Conservation (phyloP, 345 rosid genomes). For the Moringa oleifera region DNA sequence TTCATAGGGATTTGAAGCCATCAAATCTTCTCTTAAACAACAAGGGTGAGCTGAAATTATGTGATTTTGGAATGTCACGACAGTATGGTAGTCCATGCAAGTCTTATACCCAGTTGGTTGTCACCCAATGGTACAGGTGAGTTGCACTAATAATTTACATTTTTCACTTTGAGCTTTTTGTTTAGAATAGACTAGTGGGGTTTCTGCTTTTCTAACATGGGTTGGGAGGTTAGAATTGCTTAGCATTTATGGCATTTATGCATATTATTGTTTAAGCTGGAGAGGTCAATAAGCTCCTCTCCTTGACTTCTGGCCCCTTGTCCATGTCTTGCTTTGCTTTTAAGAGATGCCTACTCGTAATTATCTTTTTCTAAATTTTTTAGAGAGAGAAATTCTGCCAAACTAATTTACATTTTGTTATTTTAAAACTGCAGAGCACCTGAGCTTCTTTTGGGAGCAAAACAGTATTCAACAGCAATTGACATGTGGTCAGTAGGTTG, state of each 20-base stretch:
- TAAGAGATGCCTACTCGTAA: too few species aligned
- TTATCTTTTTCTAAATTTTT: neutral
- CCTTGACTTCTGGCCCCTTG: too few species aligned
- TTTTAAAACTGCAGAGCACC: constrained; percentile 59
- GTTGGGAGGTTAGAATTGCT: too few species aligned
- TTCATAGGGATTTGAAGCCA: constrained; percentile 88
- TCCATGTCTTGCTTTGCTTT: neutral
- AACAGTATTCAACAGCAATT: constrained; percentile 72
- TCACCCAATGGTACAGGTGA: constrained; percentile 86
- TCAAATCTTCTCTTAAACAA: constrained; percentile 82
- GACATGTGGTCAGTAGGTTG: constrained; percentile 98
- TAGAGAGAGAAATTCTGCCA: neutral
- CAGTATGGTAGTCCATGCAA: constrained; percentile 82
- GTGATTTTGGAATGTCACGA: constrained; percentile 88
- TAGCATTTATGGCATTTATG: too few species aligned
- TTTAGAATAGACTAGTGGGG: too few species aligned
- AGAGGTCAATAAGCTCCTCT: neutral
- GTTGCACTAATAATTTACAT: constrained; percentile 7
- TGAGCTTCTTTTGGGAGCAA: constrained; percentile 74
- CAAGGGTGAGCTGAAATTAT: constrained; percentile 68
- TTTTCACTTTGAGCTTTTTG: neutral
- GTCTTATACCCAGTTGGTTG: constrained; percentile 73
- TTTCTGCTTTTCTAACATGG: too few species aligned
- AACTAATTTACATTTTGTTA: constrained; percentile 9
- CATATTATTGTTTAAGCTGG: neutral